These are phyloP conservation scores for Fusarium sp. DNA, from an alignment of 2,329 filamentous ascomycete genomes.

Conservation along the genomic window DNA sequence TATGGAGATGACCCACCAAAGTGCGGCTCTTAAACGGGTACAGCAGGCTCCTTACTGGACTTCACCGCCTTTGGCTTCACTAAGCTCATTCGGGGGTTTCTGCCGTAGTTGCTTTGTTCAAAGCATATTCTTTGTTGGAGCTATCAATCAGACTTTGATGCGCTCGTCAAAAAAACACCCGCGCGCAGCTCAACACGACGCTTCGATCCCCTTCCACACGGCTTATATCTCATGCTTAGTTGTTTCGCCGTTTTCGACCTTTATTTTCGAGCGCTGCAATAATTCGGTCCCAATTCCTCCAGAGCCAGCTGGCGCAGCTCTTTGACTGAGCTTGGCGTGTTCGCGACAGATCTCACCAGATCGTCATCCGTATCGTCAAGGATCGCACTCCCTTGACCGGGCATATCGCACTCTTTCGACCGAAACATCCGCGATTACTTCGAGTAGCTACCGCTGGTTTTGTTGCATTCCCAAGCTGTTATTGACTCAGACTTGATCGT, in stretches of 20 bases:
- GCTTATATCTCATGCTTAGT: neutral
- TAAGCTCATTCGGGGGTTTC: constrained; percentile 29
- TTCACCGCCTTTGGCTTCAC: constrained; percentile 23
- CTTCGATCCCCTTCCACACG: constrained; percentile 7
- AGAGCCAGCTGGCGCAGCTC: constrained; percentile 33
- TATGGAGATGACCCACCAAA: constrained; percentile 7
- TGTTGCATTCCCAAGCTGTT: neutral
- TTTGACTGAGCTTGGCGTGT: constrained; percentile 24
- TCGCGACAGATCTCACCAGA: constrained; percentile 36
- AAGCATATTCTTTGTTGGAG: constrained; percentile 42
- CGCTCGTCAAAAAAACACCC: constrained; percentile 30
- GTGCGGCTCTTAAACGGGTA: constrained; percentile 17
- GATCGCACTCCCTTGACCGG: constrained; percentile 8
- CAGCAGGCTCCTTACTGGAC: neutral
- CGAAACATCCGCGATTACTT: constrained; percentile 1
- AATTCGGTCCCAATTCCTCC: constrained; percentile 7
- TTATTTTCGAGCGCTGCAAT: constrained; percentile 1
- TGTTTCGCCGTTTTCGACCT: constrained; percentile 7
- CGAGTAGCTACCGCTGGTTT: neutral
- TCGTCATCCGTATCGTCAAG: constrained; percentile 21
- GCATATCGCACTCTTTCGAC: constrained; percentile 10
- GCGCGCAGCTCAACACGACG: constrained; percentile 29
- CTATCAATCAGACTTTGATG: constrained; percentile 40
- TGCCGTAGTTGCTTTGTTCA: constrained; percentile 31
- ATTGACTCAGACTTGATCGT: constrained; percentile 13